Percentiles rank a stretch among this genome's conserved stretches.
These are phyloP conservation scores for Yarrowia sp. DNA, from an alignment of 805 yeast genomes.

Conservation along the genomic window DNA sequence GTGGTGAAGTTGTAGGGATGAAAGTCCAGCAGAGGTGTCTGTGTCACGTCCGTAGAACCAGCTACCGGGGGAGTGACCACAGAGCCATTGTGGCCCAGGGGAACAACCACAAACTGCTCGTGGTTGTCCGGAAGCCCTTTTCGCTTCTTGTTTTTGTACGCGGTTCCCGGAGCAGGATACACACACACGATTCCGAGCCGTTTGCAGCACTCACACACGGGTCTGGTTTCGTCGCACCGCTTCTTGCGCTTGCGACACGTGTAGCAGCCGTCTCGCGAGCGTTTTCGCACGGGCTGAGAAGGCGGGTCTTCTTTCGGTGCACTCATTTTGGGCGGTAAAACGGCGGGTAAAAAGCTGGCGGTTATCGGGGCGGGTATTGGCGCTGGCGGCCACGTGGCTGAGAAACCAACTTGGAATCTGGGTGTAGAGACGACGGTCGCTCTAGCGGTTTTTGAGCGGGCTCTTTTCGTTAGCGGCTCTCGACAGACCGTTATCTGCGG, in stretches of 20 bases:
- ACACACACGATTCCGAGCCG: slow-evolving; percentile 60
- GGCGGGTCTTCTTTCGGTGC: background rate
- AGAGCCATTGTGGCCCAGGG: background rate
- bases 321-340: background rate
- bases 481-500: background rate
- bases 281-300: background rate
- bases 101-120: background rate
- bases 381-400: too few relatives aligned
- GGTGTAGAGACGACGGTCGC: too few relatives aligned
- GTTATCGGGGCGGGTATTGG: too few relatives aligned
- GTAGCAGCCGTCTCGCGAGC: slow-evolving; percentile 55
- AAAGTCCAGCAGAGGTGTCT: background rate
- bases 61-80: too few relatives aligned
- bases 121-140: slow-evolving; percentile 29
- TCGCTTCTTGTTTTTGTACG: slow-evolving; percentile 43
- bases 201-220: slow-evolving; percentile 64
- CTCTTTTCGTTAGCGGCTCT: too few relatives aligned
- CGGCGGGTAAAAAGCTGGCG: too few relatives aligned
- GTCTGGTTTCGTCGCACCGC: slow-evolving; percentile 69
- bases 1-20: background rate
- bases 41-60: background rate
- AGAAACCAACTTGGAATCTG: too few relatives aligned
- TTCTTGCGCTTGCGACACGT: slow-evolving; percentile 69
- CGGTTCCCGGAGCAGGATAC: slow-evolving; percentile 74
- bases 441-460: too few relatives aligned